Evolutionary conservation across 2,329 filamentous ascomycete genomes (phyloP), one percentile per base, ranked within the genome.

Genomic region (Fusarium burgessii): DNA sequence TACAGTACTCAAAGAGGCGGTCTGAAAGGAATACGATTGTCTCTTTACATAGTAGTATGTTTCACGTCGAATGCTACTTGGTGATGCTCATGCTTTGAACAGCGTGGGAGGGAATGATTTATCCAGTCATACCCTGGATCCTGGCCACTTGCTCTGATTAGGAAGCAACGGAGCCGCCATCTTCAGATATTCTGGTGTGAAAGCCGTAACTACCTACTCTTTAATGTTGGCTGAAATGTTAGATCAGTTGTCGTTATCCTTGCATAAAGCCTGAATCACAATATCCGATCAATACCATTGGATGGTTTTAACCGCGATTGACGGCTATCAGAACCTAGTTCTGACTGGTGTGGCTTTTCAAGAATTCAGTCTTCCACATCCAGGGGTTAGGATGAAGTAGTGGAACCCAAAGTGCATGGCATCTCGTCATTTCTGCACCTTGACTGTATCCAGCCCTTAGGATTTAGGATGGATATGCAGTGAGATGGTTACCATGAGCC

Each of bases 401-500:
- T 76, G 74, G 66, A 72, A 75, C 70, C 46, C 42, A 46, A 45
- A 45, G 63, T 62, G 64, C 72, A 74, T 70, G 57, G 15, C 54
- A 76, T 76, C 70, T 74, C 70, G 72, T 75, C 74, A 76, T 72
- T 66, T 60, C 58, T 74, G 65, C 61, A 58, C 59, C 59, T 62
- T 52, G 35, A 49, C 29, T 1, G 47, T 58, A 45, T 47, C 41
- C 57, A 62, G 66, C 47, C 54, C 49, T 62, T 62, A 58, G 13
- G 43, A 55, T 51, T 62, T 62, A 58, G 14, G 46, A 55, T 66
- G 60, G 59, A 60, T 62, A 43, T 35, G 64, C 51, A 38, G 46
- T 50, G 35, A 58, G 62, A 55, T 61, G 59, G 56, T 43, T 50
- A 46, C 36, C 43, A 35, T 35, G 35, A 59, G 32, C 60, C 61